phyloP scores from a whole-genome alignment of 75 land plant species.

The Sequoiadendron giganteum region DNA sequence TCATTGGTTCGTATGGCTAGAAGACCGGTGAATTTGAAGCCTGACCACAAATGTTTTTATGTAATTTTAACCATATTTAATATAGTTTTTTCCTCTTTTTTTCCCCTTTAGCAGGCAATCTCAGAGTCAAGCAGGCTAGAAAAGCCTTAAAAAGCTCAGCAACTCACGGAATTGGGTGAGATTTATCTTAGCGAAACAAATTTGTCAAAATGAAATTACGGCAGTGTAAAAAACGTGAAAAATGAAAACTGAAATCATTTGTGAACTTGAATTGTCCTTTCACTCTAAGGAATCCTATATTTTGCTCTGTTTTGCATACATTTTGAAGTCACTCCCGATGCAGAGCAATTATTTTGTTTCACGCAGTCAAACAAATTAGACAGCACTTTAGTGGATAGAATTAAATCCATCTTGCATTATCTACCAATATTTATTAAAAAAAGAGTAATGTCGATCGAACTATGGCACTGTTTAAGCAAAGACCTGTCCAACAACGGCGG shows the following conservation, averaged over 20 bases:
- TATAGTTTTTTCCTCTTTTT: too few species aligned
- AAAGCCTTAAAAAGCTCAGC: background rate
- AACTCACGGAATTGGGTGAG: background rate
- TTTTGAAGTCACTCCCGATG: background rate
- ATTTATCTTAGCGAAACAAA: background rate
- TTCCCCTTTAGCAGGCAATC: background rate
- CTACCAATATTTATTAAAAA: background rate
- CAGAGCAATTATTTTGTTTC: too few species aligned
- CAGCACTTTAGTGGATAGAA: background rate
- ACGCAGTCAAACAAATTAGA: background rate
- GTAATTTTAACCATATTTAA: too few species aligned
- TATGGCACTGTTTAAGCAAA: background rate
- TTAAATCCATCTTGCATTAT: background rate
- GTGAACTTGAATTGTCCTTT: too few species aligned
- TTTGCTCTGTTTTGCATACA: background rate
- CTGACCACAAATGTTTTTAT: background rate
- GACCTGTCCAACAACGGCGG: constrained; percentile 97
- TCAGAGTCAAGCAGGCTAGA: background rate
- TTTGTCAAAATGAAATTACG: background rate
- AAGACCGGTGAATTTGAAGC: background rate
- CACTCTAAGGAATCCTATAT: background rate
- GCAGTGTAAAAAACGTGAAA: background rate
- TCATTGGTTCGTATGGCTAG: background rate
- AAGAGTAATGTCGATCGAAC: background rate
- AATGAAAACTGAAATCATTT: background rate